Percentiles rank a stretch among this genome's conserved stretches.
Evolutionary conservation across 495 filamentous ascomycete species (phyloP).

Genomic region (Wilcoxina mikolae): DNA sequence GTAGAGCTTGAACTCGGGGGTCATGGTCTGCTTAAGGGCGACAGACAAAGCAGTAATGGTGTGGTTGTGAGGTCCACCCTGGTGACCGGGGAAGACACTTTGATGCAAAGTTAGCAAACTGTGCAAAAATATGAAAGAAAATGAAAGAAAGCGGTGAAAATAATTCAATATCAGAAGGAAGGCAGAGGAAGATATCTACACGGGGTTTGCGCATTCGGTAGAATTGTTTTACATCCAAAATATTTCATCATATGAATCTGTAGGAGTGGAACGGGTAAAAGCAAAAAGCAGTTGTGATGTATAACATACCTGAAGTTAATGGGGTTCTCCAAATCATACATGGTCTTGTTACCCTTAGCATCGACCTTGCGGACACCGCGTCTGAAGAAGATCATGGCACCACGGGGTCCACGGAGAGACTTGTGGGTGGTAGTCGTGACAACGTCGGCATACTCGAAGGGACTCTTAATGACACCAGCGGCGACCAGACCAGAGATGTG

Average conservation of each 20-base stretch:
- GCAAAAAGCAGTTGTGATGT: neutral
- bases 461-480: conserved; percentile 82
- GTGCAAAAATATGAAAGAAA: neutral
- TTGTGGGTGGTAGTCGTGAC: conserved; percentile 99
- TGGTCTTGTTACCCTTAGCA: conserved; percentile 77
- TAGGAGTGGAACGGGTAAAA: neutral
- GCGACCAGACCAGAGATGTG: conserved; percentile 96
- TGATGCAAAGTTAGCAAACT: conserved; percentile 2
- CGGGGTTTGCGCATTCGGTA: conserved; percentile 10
- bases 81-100: conserved; percentile 90
- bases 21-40: conserved; percentile 85
- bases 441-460: conserved; percentile 87
- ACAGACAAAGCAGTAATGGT: conserved; percentile 97
- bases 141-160: conserved; percentile 2
- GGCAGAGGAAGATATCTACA: conserved; percentile 13
- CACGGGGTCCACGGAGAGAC: conserved; percentile 92
- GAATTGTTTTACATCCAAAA: conserved; percentile 10
- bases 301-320: conserved; percentile 61
- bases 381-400: conserved; percentile 99
- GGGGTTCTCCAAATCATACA: conserved; percentile 86
- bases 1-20: conserved; percentile 90
- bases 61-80: conserved; percentile 99
- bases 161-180: conserved; percentile 7
- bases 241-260: conserved; percentile 10
- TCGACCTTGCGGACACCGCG: conserved; percentile 83